Evolutionary conservation across 2,329 filamentous ascomycete genomes (phyloP).

Genomic region (Colletotrichum destructivum): DNA sequence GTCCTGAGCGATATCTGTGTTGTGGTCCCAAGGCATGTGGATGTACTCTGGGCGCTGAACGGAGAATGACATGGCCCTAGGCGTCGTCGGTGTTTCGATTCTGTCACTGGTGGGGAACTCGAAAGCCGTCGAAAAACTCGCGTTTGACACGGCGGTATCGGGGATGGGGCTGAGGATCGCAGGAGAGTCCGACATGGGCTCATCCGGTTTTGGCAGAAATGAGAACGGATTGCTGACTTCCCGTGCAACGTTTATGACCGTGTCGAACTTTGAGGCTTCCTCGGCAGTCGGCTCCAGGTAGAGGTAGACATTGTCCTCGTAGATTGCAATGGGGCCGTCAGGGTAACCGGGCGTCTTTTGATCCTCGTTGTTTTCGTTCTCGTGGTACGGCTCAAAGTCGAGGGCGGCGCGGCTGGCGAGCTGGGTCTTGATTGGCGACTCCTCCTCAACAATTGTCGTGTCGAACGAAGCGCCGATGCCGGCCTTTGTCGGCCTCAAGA

Average conservation of each 20-base stretch:
- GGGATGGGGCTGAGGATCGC: conserved; percentile 62
- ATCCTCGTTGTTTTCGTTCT: conserved; percentile 82
- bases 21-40: conserved; percentile 90
- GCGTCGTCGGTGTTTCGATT: conserved; percentile 69
- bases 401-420: conserved; percentile 72
- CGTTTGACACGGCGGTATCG: conserved; percentile 71
- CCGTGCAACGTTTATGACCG: conserved; percentile 87
- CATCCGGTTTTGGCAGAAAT: conserved; percentile 49
- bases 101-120: conserved; percentile 63
- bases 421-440: conserved; percentile 73
- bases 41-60: conserved; percentile 82
- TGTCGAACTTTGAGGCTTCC: conserved; percentile 83
- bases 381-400: conserved; percentile 73
- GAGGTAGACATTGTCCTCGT: conserved; percentile 82
- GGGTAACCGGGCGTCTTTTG: conserved; percentile 88
- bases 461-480: conserved; percentile 55
- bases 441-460: conserved; percentile 67
- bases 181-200: conserved; percentile 49
- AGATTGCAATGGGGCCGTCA: conserved; percentile 85
- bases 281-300: conserved; percentile 86
- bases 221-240: conserved; percentile 85
- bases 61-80: conserved; percentile 63
- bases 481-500: conserved; percentile 67
- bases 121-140: conserved; percentile 74
- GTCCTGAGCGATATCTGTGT: conserved; percentile 86